Base-by-base conservation (phyloP, 805 yeast species). In the Barnettozyma wickerhamii region DNA sequence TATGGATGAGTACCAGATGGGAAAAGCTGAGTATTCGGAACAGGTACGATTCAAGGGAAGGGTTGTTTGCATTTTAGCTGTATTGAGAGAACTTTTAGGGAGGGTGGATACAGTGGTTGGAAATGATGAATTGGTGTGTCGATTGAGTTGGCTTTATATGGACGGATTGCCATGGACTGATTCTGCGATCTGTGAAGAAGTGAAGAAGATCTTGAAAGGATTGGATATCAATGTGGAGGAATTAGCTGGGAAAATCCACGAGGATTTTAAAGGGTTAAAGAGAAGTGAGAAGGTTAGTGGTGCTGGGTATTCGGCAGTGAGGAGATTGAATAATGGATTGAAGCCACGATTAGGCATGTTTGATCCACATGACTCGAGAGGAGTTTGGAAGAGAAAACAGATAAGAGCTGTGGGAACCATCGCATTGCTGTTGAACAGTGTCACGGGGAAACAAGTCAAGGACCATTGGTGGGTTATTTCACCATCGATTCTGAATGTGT, bases 401-500 rank as follows among this genome's bases (percentile, higher is more conserved):
- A 46, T 52, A 10, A 40, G 42, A 21, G 43, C 52, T n/a, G 35
- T 55, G 4, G 40, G 58, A n/a, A 19, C 36, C 10, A 42, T 49
- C 15, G 27, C 27, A 5, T 36, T 37, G 0, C 13, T 45, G 9
- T 31, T 39, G 3, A 6, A 30, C 3, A 41, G 41, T 19, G 26
- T n/a, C n/a, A n/a, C n/a, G n/a, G n/a, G n/a, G n/a, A n/a, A n/a
- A n/a, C n/a, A 33, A 2, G 15, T 50, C 3, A 47, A 47, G 18
- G 43, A 48, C 19, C 29, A 45, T 30, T 56, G 60, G 60, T 52
- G 56, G 52, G 19, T 56, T 14, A 42, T 56, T 3, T 42, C 55
- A 0, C 59, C 61, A 2, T 49, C 59, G 0, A 45, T 56, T 4
- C 28, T 56, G 19, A 56, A 56, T 33, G 37, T 54, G 1, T 19